These are phyloP conservation scores for Collybia mongolica DNA, from an alignment of 768 basidiomycete genomes.

Conservation along the genomic window DNA sequence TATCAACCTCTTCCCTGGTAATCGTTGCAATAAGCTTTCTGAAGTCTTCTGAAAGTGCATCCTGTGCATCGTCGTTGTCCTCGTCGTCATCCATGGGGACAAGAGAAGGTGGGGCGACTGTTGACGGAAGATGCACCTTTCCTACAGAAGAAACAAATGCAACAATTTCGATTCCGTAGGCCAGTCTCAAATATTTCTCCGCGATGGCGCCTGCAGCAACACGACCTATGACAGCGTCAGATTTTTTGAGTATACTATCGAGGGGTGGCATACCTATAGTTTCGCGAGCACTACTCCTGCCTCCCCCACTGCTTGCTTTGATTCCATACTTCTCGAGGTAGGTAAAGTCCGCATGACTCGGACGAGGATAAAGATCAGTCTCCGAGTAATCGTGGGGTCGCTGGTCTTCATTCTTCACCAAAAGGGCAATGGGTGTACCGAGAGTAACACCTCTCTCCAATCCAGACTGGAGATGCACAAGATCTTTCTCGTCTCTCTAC, in stretches of 20 bases:
- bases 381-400: conserved; percentile 98
- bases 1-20: conserved; percentile 87
- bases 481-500: conserved; percentile 94
- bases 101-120: conserved; percentile 36
- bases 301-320: conserved; percentile 97
- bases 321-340: conserved; percentile 97
- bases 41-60: conserved; percentile 84
- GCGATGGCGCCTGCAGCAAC: conserved; percentile 99
- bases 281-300: conserved; percentile 92
- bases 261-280: conserved; percentile 70
- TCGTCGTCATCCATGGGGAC: conserved; percentile 34
- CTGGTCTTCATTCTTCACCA: conserved; percentile 98
- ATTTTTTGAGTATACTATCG: neutral
- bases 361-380: conserved; percentile 96
- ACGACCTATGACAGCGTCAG: conserved; percentile 53
- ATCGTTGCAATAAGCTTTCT: conserved; percentile 73
- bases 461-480: conserved; percentile 91
- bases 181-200: conserved; percentile 88
- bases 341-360: conserved; percentile 97
- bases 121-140: conserved; percentile 77
- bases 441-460: conserved; percentile 92
- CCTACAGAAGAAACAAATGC: conserved; percentile 98
- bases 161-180: conserved; percentile 90
- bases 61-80: conserved; percentile 64
- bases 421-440: conserved; percentile 95